Evolutionary conservation across 306 rosid species (phyloP).

Genomic region (Cucurbita argyrosperma): DNA sequence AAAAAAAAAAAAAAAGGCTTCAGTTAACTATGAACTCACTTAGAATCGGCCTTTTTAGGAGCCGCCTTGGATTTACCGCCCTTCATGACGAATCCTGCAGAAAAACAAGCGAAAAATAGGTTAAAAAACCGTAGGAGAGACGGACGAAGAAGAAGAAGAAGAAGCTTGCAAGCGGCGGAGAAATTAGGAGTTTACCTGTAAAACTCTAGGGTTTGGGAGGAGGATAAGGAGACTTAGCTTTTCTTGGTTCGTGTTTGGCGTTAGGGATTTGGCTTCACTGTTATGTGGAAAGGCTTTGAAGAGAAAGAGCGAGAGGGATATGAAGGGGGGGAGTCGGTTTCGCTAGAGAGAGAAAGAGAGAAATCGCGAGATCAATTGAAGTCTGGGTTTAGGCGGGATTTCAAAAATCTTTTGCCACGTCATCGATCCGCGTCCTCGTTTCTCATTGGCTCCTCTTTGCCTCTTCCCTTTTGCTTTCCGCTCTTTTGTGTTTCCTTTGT

Average conservation of each 20-base stretch:
- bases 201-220: slow-evolving; percentile 8
- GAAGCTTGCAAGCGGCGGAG: not conserved
- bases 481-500: slow-evolving; percentile 47
- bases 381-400: slow-evolving; percentile 88
- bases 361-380: slow-evolving; percentile 37
- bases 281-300: not conserved
- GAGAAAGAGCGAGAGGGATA: slow-evolving; percentile 11
- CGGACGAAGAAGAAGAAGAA: too few relatives aligned
- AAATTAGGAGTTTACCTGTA: slow-evolving; percentile 9
- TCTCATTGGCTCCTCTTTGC: not conserved
- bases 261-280: not conserved
- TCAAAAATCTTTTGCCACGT: slow-evolving; percentile 37
- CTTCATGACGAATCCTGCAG: slow-evolving; percentile 33
- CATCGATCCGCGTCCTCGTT: slow-evolving; percentile 30
- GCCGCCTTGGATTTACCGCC: slow-evolving; percentile 52
- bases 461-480: not conserved
- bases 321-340: not conserved
- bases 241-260: not conserved
- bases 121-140: not conserved
- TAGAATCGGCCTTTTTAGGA: slow-evolving; percentile 23
- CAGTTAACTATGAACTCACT: slow-evolving; percentile 17
- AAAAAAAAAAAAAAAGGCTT: not conserved
- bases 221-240: slow-evolving; percentile 1
- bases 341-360: not conserved
- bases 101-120: slow-evolving; percentile 3